phyloP scores from a whole-genome alignment of 202 grass and related monocot species.

The Eragrostis tef region DNA sequence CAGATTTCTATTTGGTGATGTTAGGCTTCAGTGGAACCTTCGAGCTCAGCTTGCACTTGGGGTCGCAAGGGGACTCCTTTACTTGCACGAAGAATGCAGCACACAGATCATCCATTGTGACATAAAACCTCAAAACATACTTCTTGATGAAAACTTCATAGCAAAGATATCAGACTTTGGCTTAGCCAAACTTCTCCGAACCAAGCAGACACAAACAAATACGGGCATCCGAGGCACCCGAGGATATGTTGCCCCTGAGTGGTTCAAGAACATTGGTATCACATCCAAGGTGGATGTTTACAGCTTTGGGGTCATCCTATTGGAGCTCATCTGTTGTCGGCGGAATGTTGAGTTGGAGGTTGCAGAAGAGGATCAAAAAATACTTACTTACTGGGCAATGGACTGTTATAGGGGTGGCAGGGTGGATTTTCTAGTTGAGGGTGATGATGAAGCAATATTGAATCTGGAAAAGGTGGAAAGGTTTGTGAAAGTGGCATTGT shows the following conservation, averaged over 20 bases:
- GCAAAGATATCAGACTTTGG: conserved; percentile 82
- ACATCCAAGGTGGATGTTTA: conserved; percentile 73
- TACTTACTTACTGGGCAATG: conserved; percentile 65
- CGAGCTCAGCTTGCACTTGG: conserved; percentile 57
- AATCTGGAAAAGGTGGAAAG: conserved; percentile 56
- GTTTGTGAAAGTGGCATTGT: conserved; percentile 65
- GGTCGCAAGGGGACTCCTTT: conserved; percentile 61
- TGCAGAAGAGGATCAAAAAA: conserved; percentile 3
- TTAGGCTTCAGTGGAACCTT: conserved; percentile 45
- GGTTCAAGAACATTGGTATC: conserved; percentile 66
- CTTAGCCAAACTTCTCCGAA: conserved; percentile 68
- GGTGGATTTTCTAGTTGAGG: conserved; percentile 54
- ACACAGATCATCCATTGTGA: conserved; percentile 83
- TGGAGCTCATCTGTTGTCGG: conserved; percentile 72
- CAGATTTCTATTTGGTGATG: conserved; percentile 29
- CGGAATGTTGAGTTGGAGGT: conserved; percentile 53
- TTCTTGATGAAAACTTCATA: conserved; percentile 49
- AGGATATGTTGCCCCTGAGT: conserved; percentile 83
- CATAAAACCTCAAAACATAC: conserved; percentile 80
- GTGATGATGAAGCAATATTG: conserved; percentile 51
- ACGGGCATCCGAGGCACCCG: conserved; percentile 68
- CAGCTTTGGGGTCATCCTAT: conserved; percentile 72
- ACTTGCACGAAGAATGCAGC: conserved; percentile 78
- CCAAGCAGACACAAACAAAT: conserved; percentile 62
- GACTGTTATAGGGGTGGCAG: conserved; percentile 59